These are phyloP conservation scores for Angomonas ambiguus DNA, from an alignment of 208 protist species.

Conservation along the genomic window DNA sequence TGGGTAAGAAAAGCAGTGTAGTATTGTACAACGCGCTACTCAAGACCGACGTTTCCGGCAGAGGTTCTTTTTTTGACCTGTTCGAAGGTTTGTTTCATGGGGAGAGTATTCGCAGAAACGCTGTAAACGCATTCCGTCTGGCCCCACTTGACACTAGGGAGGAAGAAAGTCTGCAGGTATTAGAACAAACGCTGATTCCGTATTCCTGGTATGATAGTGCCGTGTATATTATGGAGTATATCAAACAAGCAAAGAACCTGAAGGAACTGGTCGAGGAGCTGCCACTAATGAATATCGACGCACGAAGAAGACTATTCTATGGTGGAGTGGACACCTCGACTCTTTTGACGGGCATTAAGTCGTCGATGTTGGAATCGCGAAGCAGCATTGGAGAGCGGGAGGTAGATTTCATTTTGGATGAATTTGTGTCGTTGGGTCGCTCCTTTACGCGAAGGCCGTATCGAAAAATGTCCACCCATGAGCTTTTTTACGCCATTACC, in stretches of 20 bases:
- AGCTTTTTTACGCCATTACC: constrained; percentile 65
- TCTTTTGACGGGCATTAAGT: neutral
- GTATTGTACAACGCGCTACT: constrained; percentile 23
- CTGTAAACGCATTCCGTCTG: constrained; percentile 38
- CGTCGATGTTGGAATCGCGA: neutral
- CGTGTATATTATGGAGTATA: no score
- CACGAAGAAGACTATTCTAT: neutral
- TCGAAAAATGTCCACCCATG: constrained; percentile 53
- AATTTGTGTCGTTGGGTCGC: constrained; percentile 43
- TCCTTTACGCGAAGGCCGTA: constrained; percentile 68
- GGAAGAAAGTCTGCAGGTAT: constrained; percentile 22
- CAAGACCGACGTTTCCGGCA: constrained; percentile 21
- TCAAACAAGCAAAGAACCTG: no score
- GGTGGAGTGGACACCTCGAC: neutral
- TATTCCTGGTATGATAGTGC: no score
- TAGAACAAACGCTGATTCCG: constrained; percentile 77
- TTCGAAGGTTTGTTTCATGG: constrained; percentile 44
- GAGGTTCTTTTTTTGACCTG: constrained; percentile 25
- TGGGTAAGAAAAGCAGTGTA: constrained; percentile 54
- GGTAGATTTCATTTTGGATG: constrained; percentile 56
- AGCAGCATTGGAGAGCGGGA: constrained; percentile 39
- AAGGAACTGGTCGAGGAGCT: no score
- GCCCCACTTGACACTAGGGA: constrained; percentile 7
- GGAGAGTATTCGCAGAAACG: constrained; percentile 49
- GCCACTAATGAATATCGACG: neutral